These are phyloP conservation scores for Omphalotus olearius DNA, from an alignment of 1,284 basidiomycete genomes.

Conservation along the genomic window DNA sequence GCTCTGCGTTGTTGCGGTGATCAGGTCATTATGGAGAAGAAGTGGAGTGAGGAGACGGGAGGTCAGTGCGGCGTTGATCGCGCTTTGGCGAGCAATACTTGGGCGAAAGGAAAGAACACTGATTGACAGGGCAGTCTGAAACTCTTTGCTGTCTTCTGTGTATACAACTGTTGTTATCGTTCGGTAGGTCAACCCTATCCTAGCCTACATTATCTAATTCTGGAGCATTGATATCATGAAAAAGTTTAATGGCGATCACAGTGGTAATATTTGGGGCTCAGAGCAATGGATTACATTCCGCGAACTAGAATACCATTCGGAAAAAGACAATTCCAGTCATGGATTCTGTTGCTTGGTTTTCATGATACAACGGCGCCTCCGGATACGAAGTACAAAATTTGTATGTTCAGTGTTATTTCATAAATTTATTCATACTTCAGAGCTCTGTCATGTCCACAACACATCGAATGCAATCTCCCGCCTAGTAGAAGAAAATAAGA, in stretches of 20 bases:
- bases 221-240: too few species aligned
- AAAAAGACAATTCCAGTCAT: too few species aligned
- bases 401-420: too few species aligned
- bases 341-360: not conserved
- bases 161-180: too few species aligned
- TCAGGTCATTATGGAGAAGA: slow-evolving; percentile 59
- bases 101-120: slow-evolving; percentile 49
- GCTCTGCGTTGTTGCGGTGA: slow-evolving; percentile 48
- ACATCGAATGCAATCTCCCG: slow-evolving; percentile 89
- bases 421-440: not conserved
- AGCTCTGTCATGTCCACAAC: slow-evolving; percentile 72
- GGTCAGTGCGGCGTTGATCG: slow-evolving; percentile 54
- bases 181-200: too few species aligned
- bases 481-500: slow-evolving; percentile 33
- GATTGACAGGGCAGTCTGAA: slow-evolving; percentile 47
- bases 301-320: too few species aligned
- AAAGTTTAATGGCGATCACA: too few species aligned
- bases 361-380: slow-evolving; percentile 6
- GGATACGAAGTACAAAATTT: slow-evolving; percentile 4
- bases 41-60: slow-evolving; percentile 66
- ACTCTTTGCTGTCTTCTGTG: not conserved
- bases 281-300: too few species aligned
- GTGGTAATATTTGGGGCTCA: too few species aligned
- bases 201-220: too few species aligned
- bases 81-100: slow-evolving; percentile 68